A percentile compares a stretch with the other conserved stretches of the same genome.
phyloP scores from a whole-genome alignment of 2,329 filamentous ascomycete species.

The Pseudogymnoascus sp. region DNA sequence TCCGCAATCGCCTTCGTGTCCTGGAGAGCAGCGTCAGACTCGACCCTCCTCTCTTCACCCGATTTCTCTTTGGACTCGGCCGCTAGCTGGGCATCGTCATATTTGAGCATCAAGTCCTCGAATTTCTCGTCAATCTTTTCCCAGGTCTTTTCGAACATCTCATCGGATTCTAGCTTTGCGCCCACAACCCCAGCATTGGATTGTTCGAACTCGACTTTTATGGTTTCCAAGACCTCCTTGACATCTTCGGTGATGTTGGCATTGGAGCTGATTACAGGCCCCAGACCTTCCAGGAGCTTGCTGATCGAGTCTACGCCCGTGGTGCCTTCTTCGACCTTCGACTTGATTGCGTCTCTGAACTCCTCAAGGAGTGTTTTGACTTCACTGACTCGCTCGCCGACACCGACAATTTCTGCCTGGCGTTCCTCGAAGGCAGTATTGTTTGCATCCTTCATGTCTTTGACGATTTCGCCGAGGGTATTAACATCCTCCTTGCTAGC shows the following conservation, averaged over 20 bases:
- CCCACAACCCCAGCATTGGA: constrained; percentile 71
- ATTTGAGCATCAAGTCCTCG: constrained; percentile 71
- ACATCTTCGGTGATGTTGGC: constrained; percentile 52
- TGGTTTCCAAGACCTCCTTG: constrained; percentile 62
- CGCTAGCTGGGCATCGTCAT: constrained; percentile 71
- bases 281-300: constrained; percentile 57
- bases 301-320: constrained; percentile 65
- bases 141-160: constrained; percentile 57
- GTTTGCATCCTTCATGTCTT: constrained; percentile 64
- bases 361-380: constrained; percentile 71
- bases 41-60: constrained; percentile 62
- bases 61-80: constrained; percentile 66
- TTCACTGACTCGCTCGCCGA: constrained; percentile 69
- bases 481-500: constrained; percentile 70
- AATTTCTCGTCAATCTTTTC: constrained; percentile 59
- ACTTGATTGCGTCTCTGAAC: constrained; percentile 66
- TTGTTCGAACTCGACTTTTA: constrained; percentile 83
- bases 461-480: constrained; percentile 60
- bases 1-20: constrained; percentile 74
- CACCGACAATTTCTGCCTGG: constrained; percentile 70
- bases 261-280: constrained; percentile 53
- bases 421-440: constrained; percentile 75
- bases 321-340: constrained; percentile 67
- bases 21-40: constrained; percentile 64
- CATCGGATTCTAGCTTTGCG: constrained; percentile 73